Conservation (phyloP, 352 stramenopile species). For the Globisporangium ultimum region DNA sequence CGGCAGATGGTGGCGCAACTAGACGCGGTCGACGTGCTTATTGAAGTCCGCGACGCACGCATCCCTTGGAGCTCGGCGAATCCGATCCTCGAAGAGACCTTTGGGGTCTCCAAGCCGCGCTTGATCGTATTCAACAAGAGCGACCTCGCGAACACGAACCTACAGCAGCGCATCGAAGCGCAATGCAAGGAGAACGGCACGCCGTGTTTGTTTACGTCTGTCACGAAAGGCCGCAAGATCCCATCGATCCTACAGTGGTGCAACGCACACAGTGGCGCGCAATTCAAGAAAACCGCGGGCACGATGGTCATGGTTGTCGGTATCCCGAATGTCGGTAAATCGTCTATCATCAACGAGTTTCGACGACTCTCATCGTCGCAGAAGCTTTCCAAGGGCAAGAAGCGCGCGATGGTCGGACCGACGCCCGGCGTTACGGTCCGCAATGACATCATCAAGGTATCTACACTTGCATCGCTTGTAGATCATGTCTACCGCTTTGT, state of each 20-base stretch:
- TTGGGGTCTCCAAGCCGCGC: conserved; percentile 73
- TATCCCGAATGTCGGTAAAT: conserved; percentile 91
- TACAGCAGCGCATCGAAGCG: conserved; percentile 71
- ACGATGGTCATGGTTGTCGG: conserved; percentile 88
- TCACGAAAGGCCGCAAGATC: conserved; percentile 72
- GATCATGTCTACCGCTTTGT: not conserved
- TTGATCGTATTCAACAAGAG: conserved; percentile 88
- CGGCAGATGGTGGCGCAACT: conserved; percentile 81
- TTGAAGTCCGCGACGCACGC: conserved; percentile 81
- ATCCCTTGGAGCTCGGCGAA: conserved; percentile 85
- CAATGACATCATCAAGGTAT: conserved; percentile 87
- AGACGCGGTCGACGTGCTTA: conserved; percentile 76
- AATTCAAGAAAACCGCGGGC: conserved; percentile 83
- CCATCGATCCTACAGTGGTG: conserved; percentile 80
- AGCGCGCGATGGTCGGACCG: conserved; percentile 73
- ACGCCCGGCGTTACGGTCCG: conserved; percentile 84
- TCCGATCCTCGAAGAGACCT: conserved; percentile 70
- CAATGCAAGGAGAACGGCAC: conserved; percentile 46
- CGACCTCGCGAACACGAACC: conserved; percentile 82
- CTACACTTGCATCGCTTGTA: not conserved
- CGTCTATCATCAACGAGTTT: conserved; percentile 88
- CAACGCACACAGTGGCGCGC: conserved; percentile 61
- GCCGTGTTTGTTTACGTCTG: conserved; percentile 78
- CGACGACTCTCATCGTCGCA: conserved; percentile 62
- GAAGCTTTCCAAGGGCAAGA: conserved; percentile 79